Conservation (phyloP, 1,139 yeast genomes). For the Lodderomyces margitis region DNA sequence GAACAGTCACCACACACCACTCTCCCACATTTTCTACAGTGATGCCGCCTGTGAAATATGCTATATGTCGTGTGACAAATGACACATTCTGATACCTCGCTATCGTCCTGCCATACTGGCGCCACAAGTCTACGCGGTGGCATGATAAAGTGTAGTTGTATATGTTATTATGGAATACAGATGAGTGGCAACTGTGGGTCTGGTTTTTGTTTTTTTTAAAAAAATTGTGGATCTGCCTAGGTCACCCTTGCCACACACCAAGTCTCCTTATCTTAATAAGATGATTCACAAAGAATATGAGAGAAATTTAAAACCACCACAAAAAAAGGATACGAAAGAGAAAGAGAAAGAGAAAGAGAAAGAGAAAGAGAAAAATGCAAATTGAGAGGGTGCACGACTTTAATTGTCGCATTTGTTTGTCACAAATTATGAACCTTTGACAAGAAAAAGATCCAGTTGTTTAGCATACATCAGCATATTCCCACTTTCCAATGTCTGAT, state of each 20-base stretch:
- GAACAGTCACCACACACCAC: slow-evolving; percentile 74
- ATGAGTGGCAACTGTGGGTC: slow-evolving; percentile 1
- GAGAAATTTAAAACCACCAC: no score
- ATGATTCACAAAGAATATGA: no score
- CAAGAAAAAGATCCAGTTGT: no score
- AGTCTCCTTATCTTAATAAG: no score
- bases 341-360: no score
- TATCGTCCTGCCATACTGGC: slow-evolving; percentile 82
- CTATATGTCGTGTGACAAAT: slow-evolving; percentile 60
- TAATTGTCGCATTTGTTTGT: background rate
- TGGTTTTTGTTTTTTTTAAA: background rate
- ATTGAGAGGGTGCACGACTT: background rate
- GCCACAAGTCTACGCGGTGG: slow-evolving; percentile 13
- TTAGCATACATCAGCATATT: background rate
- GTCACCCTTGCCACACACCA: background rate
- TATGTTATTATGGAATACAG: background rate
- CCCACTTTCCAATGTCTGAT: slow-evolving; percentile 61
- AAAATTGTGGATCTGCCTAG: background rate
- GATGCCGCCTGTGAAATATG: slow-evolving; percentile 79
- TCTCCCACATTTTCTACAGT: slow-evolving; percentile 83
- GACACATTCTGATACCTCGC: slow-evolving; percentile 55
- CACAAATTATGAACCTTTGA: background rate
- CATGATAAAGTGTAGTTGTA: background rate
- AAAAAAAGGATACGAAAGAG: background rate
- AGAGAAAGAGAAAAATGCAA: no score